Conservation (phyloP, 2,329 filamentous ascomycete species). For the Ceratocystis destructans region DNA sequence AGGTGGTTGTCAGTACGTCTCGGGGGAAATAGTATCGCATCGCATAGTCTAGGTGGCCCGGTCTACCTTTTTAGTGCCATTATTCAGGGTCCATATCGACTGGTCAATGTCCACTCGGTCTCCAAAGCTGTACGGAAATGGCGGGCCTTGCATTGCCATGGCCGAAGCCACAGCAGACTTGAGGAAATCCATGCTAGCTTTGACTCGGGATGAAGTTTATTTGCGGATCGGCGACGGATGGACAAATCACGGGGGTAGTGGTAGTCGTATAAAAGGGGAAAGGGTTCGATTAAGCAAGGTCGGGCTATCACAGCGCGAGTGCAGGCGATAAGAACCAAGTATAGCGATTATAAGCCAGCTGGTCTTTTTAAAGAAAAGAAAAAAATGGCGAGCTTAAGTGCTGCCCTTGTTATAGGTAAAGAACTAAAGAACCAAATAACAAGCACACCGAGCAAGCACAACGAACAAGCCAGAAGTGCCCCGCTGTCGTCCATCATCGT, state of each 20-base stretch:
- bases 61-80: conserved; percentile 76
- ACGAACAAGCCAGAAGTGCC: neutral
- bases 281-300: neutral
- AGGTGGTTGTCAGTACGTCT: neutral
- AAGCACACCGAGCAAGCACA: neutral
- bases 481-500: neutral
- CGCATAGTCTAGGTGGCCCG: neutral
- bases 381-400: neutral
- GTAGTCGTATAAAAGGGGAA: neutral
- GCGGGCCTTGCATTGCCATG: conserved; percentile 74
- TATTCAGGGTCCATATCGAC: conserved; percentile 92
- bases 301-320: neutral
- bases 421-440: too few relatives aligned
- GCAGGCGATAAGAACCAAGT: neutral
- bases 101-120: conserved; percentile 85
- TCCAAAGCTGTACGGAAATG: conserved; percentile 85
- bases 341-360: neutral
- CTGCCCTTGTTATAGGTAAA: neutral
- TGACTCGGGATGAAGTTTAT: conserved; percentile 9
- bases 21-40: neutral
- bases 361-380: neutral
- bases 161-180: conserved; percentile 95
- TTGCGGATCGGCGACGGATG: neutral
- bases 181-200: conserved; percentile 73
- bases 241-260: neutral